Evolutionary conservation across 306 rosid genomes (phyloP), one percentile per base, ranked within the genome.

Genomic region (Sicyos edulis): DNA sequence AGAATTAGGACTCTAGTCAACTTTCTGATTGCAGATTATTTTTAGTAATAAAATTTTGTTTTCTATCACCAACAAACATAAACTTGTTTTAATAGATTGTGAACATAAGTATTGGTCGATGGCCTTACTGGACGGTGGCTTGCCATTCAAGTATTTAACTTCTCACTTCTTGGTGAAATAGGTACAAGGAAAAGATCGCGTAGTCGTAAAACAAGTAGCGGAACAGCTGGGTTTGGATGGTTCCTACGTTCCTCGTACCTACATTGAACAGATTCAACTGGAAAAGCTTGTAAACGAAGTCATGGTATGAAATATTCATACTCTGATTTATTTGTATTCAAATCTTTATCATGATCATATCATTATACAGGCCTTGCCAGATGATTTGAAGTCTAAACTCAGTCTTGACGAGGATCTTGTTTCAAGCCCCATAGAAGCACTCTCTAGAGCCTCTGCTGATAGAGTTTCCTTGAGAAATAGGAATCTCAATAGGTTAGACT

Each of bases 171-270:
- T 75, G 29, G 14, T 78, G 42, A 78, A 84, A 72, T 21, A 93
- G 99, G 95, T 95, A 75, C 99, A 91, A 82, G 99, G 99, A 80
- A 91, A 81, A 78, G 99, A 95, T 77, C 96, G 99, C 50, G 58
- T 83, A 74, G 80, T 80, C 69, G 88, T 91, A 79, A 77, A 86
- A 80, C 32, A 34, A 34, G 75, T 86, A 13, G 99, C 91, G n/a
- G 80, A 87, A 77, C 88, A 86, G 82, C 93, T 95, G 81, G 96
- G 96, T 61, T 83, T 95, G 76, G 92, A 95, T 74, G 97, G 95
- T 74, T 87, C 97, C 77, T 95, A 91, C 81, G 86, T 84, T 84
- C 96, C 99, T 81, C 97, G 97, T 37, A 95, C 99, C 70, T 95
- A 95, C 65, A 95, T 95, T 58, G 99, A 95, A 76, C 99, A 95